Percentiles rank a stretch among this genome's conserved stretches.
phyloP scores from a whole-genome alignment of 2,329 filamentous ascomycete species.

The Orbilia oligospora region DNA sequence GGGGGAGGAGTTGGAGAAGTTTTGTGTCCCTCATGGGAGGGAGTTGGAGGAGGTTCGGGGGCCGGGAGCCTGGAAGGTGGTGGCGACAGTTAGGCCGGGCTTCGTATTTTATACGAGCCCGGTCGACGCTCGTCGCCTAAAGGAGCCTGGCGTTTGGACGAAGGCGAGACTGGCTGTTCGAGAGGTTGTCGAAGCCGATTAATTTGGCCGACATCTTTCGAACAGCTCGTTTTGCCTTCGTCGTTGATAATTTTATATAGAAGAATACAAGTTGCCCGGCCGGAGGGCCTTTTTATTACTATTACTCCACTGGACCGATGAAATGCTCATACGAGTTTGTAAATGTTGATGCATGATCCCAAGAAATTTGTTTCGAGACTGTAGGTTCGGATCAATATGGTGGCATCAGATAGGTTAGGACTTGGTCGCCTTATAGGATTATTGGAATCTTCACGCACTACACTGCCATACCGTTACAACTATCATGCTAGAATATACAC shows the following conservation, averaged over 20 bases:
- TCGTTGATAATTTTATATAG: background rate
- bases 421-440: too few species aligned
- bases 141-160: background rate
- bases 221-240: background rate
- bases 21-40: conserved; percentile 20
- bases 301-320: background rate
- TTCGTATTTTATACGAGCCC: conserved; percentile 26
- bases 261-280: background rate
- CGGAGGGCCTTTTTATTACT: background rate
- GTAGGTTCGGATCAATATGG: too few species aligned
- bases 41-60: conserved; percentile 1
- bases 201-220: background rate
- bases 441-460: too few species aligned
- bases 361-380: too few species aligned
- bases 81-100: conserved; percentile 29
- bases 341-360: too few species aligned
- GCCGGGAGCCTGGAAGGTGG: background rate
- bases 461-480: too few species aligned
- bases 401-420: too few species aligned
- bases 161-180: conserved; percentile 22
- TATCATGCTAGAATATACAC: too few species aligned
- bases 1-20: background rate
- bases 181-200: background rate
- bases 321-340: background rate
- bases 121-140: conserved; percentile 4